A percentile compares a stretch with the other conserved stretches of the same genome.
These are phyloP conservation scores for Schwanniomyces vanrijiae DNA, from an alignment of 805 yeast species.

Conservation along the genomic window DNA sequence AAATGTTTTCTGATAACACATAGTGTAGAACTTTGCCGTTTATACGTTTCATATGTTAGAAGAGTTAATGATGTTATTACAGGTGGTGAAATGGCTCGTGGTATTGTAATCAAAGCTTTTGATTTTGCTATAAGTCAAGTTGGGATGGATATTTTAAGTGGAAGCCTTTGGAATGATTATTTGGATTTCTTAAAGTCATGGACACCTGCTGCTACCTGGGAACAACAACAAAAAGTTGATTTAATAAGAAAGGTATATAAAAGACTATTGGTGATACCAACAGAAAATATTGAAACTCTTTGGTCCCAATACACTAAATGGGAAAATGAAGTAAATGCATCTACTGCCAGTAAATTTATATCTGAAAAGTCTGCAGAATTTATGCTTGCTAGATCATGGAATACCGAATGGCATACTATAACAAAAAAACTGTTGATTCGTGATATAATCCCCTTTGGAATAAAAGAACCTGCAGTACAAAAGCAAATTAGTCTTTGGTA, in stretches of 20 bases:
- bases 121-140: constrained; percentile 78
- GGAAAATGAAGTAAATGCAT: constrained; percentile 73
- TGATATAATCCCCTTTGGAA: constrained; percentile 29
- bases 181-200: constrained; percentile 74
- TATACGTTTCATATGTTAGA: constrained; percentile 78
- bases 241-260: constrained; percentile 71
- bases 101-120: constrained; percentile 74
- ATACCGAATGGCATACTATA: constrained; percentile 64
- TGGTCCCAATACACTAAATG: constrained; percentile 84
- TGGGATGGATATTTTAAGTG: constrained; percentile 74
- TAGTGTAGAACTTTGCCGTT: constrained; percentile 69
- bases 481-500: constrained; percentile 60
- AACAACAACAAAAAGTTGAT: constrained; percentile 78
- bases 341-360: constrained; percentile 81
- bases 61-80: constrained; percentile 67
- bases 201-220: constrained; percentile 81
- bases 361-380: constrained; percentile 80
- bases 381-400: constrained; percentile 81
- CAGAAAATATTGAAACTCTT: constrained; percentile 66
- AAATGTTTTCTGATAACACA: constrained; percentile 61
- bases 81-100: constrained; percentile 80
- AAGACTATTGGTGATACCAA: constrained; percentile 72
- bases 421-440: constrained; percentile 50
- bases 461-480: constrained; percentile 17
- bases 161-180: constrained; percentile 78